Percentiles rank a stretch among this genome's conserved stretches.
Conservation (phyloP, 768 basidiomycete species). For the Filobasidium wieringae region DNA sequence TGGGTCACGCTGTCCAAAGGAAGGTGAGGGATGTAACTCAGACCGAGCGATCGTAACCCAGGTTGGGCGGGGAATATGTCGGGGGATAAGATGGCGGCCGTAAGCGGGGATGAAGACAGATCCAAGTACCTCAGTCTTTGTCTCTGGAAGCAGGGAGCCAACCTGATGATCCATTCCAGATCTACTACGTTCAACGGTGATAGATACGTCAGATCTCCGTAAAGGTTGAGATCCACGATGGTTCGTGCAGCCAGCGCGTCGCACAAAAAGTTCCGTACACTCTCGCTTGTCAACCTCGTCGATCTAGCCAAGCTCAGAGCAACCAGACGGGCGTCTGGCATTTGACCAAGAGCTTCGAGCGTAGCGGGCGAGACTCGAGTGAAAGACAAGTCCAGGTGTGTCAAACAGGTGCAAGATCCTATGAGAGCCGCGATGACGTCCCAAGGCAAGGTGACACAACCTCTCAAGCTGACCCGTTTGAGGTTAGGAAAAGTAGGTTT, state of each 20-base stretch:
- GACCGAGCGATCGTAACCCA: slow-evolving; percentile 70
- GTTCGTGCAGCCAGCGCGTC: slow-evolving; percentile 52
- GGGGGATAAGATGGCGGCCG: slow-evolving; percentile 45
- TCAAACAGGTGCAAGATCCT: slow-evolving; percentile 30
- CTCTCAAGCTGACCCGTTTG: slow-evolving; percentile 31
- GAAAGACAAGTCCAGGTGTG: slow-evolving; percentile 38
- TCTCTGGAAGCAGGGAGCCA: slow-evolving; percentile 65
- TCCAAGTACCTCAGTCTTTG: slow-evolving; percentile 77
- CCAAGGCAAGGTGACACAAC: slow-evolving; percentile 32
- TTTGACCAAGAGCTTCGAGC: slow-evolving; percentile 44
- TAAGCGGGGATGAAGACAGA: slow-evolving; percentile 69
- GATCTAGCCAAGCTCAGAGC: slow-evolving; percentile 79
- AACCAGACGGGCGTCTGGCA: slow-evolving; percentile 52
- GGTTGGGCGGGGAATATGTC: slow-evolving; percentile 54
- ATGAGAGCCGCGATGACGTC: slow-evolving; percentile 25
- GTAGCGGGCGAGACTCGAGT: slow-evolving; percentile 33
- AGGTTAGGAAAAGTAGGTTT: slow-evolving; percentile 26
- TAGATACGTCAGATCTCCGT: slow-evolving; percentile 72
- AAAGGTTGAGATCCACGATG: slow-evolving; percentile 64
- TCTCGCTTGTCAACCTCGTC: slow-evolving; percentile 65
- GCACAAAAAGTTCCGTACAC: slow-evolving; percentile 62
- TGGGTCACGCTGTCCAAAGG: slow-evolving; percentile 53
- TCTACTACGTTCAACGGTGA: slow-evolving; percentile 59
- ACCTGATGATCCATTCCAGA: slow-evolving; percentile 53
- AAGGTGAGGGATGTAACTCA: slow-evolving; percentile 70